A percentile compares a stretch with the other conserved stretches of the same genome.
Conservation (phyloP, 2,329 filamentous ascomycete genomes). For the Fusarium avenaceum region DNA sequence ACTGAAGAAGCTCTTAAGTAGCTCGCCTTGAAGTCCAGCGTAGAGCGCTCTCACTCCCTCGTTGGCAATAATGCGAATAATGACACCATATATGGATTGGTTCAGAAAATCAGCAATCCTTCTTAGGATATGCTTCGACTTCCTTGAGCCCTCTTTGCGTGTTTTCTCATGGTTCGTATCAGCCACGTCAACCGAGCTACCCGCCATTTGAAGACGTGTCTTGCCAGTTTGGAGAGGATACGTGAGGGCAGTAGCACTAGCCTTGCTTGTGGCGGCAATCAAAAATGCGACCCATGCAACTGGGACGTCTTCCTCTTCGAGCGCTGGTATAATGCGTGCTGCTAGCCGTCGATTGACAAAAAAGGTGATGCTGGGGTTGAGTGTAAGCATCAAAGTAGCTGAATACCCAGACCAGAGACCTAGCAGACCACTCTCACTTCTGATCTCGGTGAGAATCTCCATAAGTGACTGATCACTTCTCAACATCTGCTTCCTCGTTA, state of each 20-base stretch:
- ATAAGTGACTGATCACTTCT: slow-evolving; percentile 58
- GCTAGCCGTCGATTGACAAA: slow-evolving; percentile 82
- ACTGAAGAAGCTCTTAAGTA: slow-evolving; percentile 85
- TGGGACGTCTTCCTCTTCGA: slow-evolving; percentile 59
- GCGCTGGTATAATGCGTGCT: slow-evolving; percentile 66
- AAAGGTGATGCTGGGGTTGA: slow-evolving; percentile 90
- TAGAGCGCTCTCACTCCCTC: slow-evolving; percentile 81
- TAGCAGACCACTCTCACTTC: slow-evolving; percentile 75
- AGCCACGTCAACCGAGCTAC: slow-evolving; percentile 45
- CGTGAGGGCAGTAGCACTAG: slow-evolving; percentile 79
- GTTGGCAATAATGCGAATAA: slow-evolving; percentile 68
- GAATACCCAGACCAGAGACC: slow-evolving; percentile 93
- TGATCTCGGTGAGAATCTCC: slow-evolving; percentile 75
- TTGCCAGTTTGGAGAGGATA: slow-evolving; percentile 93
- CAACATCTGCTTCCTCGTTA: slow-evolving; percentile 83
- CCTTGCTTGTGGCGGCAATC: slow-evolving; percentile 82
- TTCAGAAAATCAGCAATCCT: slow-evolving; percentile 48
- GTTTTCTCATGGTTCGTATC: slow-evolving; percentile 19
- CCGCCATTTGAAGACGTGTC: slow-evolving; percentile 77
- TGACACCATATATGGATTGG: slow-evolving; percentile 72
- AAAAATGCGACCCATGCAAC: slow-evolving; percentile 60
- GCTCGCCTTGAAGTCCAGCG: slow-evolving; percentile 79
- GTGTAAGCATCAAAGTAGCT: slow-evolving; percentile 80
- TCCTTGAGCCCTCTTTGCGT: not conserved
- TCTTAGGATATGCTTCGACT: slow-evolving; percentile 16